Percentiles rank a stretch among this genome's conserved stretches.
Evolutionary conservation across 1,284 basidiomycete species (phyloP).

Genomic region (Xerocomus nothofagi): DNA sequence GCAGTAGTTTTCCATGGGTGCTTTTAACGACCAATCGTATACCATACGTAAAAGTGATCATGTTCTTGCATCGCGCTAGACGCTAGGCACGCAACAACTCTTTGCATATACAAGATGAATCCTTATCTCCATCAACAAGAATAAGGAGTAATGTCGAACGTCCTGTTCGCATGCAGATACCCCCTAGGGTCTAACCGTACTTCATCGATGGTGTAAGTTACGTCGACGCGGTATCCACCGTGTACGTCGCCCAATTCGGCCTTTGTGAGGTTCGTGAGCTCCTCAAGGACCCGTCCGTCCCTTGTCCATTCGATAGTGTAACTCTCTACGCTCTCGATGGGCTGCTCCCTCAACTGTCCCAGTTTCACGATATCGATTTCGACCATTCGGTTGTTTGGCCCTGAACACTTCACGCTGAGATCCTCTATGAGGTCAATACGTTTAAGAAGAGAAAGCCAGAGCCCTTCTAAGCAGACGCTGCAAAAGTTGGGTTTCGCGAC

Average conservation of each 20-base stretch:
- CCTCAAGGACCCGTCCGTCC: conserved; percentile 43
- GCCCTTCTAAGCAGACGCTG: conserved; percentile 69
- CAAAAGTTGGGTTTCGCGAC: conserved; percentile 75
- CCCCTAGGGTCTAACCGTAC: conserved; percentile 50
- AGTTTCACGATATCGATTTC: conserved; percentile 55
- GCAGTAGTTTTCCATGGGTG: conserved; percentile 19
- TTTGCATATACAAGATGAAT: too few relatives aligned
- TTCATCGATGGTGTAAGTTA: conserved; percentile 57
- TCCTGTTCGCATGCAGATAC: conserved; percentile 25
- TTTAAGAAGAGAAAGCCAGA: conserved; percentile 65
- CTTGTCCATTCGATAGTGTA: conserved; percentile 57
- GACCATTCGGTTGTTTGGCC: conserved; percentile 30
- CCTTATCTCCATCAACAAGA: conserved; percentile 3
- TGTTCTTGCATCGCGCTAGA: conserved; percentile 1
- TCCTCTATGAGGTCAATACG: conserved; percentile 63
- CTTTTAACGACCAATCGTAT: conserved; percentile 16
- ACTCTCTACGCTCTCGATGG: conserved; percentile 43
- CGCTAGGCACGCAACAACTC: neutral
- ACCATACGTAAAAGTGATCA: conserved; percentile 14
- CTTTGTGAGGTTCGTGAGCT: conserved; percentile 49
- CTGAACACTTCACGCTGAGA: conserved; percentile 29
- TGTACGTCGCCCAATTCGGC: conserved; percentile 39
- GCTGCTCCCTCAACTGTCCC: conserved; percentile 51
- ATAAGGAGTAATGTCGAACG: conserved; percentile 13
- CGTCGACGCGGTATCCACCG: conserved; percentile 46